Evolutionary conservation across 164 flowering plant genomes (phyloP), one percentile per base, ranked within the genome.

Genomic region (Tetrastigma voinierianum): DNA sequence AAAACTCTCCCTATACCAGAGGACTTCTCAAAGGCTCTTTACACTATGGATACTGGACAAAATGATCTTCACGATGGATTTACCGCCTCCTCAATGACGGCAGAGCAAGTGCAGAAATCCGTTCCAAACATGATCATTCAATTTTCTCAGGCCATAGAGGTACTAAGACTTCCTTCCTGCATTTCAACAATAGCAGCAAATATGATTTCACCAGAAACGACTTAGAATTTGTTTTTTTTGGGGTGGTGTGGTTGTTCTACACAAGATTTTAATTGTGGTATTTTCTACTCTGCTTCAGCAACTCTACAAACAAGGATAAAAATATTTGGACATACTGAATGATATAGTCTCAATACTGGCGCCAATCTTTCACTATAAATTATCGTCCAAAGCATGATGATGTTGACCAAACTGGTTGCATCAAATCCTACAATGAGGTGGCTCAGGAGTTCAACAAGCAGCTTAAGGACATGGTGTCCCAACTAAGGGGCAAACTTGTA

Each of bases 251-350:
- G n/a, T n/a, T n/a, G 40, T 32, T 32, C 6, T 32, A 32, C 40
- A 3, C 2, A 4, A 32, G 6, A 32, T 32, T 32, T 32, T 32
- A 32, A 32, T 32, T 32, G 40, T 7, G 40, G 40, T 32, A 3
- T 32, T 32, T 32, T 4, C 40, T 18, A 14, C 24, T 52, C 24
- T 52, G 57, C 65, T 47, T 12, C 69, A 77, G 75, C 18, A 70
- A 17, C 77, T 77, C 21, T 73, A 77, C 65, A 19, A 70, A 59
- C 62, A 43, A 63, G 82, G 79, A 48, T 65, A 62, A 75, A 77
- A 46, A 4, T n/a, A 12, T 78, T 61, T 76, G 78, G 82, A 71
- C 75, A 19, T 79, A 78, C 25, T n/a, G n/a, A n/a, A n/a, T n/a
- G n/a, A n/a, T n/a, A n/a, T n/a, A n/a, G n/a, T n/a, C n/a, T n/a